A percentile compares a stretch with the other conserved stretches of the same genome.
These are phyloP conservation scores for Cucurbita pepo DNA, from an alignment of 306 rosid species.

Conservation along the genomic window DNA sequence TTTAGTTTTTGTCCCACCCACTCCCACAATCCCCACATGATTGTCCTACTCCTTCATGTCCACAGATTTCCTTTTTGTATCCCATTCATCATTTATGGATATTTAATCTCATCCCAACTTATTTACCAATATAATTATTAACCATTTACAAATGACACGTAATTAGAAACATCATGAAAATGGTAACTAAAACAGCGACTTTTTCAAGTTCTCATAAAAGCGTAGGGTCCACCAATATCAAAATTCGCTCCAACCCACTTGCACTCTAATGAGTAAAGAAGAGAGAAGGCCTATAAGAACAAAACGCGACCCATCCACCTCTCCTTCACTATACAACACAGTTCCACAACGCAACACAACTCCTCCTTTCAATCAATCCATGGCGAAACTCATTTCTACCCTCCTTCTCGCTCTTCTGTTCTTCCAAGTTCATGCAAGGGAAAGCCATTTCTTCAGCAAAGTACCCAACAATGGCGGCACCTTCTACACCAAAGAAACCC, in stretches of 20 bases:
- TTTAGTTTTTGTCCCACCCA: constrained; percentile 38
- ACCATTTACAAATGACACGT: background rate
- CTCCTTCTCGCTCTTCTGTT: constrained; percentile 35
- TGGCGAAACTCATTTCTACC: background rate
- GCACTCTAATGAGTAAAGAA: background rate
- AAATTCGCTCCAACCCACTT: background rate
- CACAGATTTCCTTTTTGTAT: background rate
- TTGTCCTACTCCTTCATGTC: background rate
- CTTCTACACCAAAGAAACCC: constrained; percentile 19
- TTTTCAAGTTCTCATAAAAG: background rate
- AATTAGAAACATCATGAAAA: background rate
- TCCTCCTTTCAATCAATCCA: background rate
- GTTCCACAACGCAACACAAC: background rate
- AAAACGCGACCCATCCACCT: background rate
- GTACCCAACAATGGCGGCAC: constrained; percentile 24
- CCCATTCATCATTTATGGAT: too few species aligned
- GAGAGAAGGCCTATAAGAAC: background rate
- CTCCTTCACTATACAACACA: constrained; percentile 3
- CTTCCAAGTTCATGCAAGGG: constrained; percentile 46
- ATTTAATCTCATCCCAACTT: too few species aligned
- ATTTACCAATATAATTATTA: too few species aligned
- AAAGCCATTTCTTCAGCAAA: constrained; percentile 78
- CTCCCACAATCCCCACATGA: constrained; percentile 57
- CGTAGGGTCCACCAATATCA: background rate
- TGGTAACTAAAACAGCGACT: background rate